Evolutionary conservation across 768 basidiomycete species (phyloP).

Genomic region (Lentinula edodes): DNA sequence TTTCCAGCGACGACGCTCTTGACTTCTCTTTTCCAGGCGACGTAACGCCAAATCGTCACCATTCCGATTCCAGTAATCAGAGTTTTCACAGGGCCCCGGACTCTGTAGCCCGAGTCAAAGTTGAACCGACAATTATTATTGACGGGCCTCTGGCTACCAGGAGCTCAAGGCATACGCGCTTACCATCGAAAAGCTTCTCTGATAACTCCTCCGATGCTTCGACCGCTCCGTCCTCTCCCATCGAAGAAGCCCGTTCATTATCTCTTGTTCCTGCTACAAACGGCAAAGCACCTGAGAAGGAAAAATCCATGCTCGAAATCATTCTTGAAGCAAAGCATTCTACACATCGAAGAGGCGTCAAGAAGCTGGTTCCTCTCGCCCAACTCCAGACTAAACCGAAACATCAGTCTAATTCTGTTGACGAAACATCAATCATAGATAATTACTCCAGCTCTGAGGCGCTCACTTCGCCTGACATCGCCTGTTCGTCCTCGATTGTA

Average conservation of each 20-base stretch:
- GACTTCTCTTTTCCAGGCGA: background rate
- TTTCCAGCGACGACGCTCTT: background rate
- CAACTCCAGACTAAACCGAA: background rate
- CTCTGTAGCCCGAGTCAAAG: background rate
- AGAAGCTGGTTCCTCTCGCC: background rate
- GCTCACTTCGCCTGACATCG: background rate
- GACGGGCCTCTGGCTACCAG: background rate
- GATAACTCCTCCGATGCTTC: background rate
- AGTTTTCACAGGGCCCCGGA: background rate
- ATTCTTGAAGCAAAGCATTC: background rate
- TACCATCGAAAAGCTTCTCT: background rate
- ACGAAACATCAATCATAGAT: background rate
- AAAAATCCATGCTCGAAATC: background rate
- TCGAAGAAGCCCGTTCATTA: background rate
- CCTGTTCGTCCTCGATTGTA: background rate
- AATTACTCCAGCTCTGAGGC: background rate
- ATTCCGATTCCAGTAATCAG: background rate
- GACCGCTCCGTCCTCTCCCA: background rate
- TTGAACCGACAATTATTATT: background rate
- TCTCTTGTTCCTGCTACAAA: background rate
- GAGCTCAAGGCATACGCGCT: background rate
- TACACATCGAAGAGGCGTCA: background rate
- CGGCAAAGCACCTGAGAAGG: background rate
- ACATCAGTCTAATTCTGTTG: background rate
- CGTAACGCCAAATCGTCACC: background rate